Conservation (phyloP, 2,329 filamentous ascomycete species). For the Colletotrichum cereale region DNA sequence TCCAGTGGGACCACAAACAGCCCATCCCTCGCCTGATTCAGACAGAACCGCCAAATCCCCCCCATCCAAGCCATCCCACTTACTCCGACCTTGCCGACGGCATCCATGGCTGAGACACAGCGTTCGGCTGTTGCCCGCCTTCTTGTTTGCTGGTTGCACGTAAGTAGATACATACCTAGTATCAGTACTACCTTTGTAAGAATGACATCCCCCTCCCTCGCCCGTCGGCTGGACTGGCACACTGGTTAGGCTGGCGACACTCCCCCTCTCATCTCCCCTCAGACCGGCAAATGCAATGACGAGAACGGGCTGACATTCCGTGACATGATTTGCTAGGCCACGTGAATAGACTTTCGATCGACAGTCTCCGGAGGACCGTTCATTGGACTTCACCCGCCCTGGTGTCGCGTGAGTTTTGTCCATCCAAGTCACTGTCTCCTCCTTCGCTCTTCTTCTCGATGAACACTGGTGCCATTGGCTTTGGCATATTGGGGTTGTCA, state of each 20-base stretch:
- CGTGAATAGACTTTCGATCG: constrained; percentile 12
- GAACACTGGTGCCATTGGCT: neutral
- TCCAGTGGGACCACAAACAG: constrained; percentile 36
- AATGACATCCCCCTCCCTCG: neutral
- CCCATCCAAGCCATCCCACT: neutral
- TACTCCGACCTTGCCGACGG: constrained; percentile 19
- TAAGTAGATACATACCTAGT: too few relatives aligned
- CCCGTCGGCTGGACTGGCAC: too few relatives aligned
- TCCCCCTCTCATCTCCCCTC: too few relatives aligned
- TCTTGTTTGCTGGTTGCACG: neutral
- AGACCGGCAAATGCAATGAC: constrained; percentile 5
- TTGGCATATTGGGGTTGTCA: too few relatives aligned
- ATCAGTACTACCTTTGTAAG: too few relatives aligned
- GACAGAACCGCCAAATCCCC: neutral
- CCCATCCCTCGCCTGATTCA: constrained; percentile 33
- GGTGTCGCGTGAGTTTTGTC: constrained; percentile 7
- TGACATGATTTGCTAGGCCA: constrained; percentile 28
- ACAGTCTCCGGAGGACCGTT: neutral
- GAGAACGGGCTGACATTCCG: neutral
- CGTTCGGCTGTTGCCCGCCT: neutral
- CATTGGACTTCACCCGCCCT: neutral
- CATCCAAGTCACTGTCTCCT: neutral
- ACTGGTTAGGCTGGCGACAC: constrained; percentile 14
- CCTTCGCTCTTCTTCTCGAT: neutral
- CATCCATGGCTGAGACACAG: neutral